Percentiles rank a stretch among this genome's conserved stretches.
phyloP scores from a whole-genome alignment of 306 rosid species.

The Malus asiatica region DNA sequence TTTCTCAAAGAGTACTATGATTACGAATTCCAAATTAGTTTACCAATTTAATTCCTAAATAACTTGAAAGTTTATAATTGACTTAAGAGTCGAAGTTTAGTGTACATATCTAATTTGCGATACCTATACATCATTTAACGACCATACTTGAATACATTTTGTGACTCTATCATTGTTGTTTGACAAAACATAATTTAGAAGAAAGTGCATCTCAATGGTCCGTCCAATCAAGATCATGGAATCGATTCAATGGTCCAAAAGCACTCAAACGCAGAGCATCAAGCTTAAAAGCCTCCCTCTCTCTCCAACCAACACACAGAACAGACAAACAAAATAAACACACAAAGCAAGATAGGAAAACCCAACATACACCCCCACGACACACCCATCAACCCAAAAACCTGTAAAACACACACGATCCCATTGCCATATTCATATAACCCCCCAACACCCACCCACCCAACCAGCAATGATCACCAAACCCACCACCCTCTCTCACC shows the following conservation, averaged over 20 bases:
- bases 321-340: background rate
- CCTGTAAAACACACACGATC: background rate
- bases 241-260: background rate
- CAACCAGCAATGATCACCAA: slow-evolving; percentile 15
- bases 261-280: background rate
- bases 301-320: too few species aligned
- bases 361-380: background rate
- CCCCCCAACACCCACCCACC: slow-evolving; percentile 8
- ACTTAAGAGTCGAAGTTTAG: too few species aligned
- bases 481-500: background rate
- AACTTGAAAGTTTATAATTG: too few species aligned
- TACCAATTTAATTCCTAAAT: too few species aligned
- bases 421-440: background rate
- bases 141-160: too few species aligned
- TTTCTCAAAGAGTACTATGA: background rate
- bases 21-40: background rate
- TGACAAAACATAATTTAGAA: too few species aligned
- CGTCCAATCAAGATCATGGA: background rate
- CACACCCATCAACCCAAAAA: background rate
- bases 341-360: background rate
- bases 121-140: too few species aligned
- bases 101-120: too few species aligned
- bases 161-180: too few species aligned
- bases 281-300: background rate
- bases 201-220: too few species aligned